Evolutionary conservation across 2,329 filamentous ascomycete genomes (phyloP).

Genomic region (Colletotrichum trifolii): DNA sequence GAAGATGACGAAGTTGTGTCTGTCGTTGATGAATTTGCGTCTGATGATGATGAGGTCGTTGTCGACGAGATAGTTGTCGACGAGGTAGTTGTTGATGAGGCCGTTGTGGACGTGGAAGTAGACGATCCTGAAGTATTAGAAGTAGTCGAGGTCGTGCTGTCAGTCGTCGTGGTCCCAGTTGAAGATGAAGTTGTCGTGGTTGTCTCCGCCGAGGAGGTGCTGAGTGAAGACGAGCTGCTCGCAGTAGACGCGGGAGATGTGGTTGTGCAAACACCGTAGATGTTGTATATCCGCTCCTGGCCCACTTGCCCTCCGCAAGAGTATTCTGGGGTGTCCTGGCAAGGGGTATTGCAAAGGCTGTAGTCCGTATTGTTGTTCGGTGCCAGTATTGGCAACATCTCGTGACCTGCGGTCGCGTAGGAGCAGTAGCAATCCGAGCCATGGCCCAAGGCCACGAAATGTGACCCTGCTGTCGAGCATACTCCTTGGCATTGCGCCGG

Average conservation of each 20-base stretch:
- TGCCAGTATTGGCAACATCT: slow-evolving; percentile 2
- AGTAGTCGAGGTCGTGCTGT: not conserved
- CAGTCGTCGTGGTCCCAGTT: not conserved
- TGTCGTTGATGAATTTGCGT: too few species aligned
- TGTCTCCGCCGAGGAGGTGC: not conserved
- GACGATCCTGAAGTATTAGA: not conserved
- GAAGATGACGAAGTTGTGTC: too few species aligned
- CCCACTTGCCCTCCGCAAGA: not conserved
- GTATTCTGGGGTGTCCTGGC: not conserved
- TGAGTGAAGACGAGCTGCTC: not conserved
- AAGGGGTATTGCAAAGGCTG: not conserved
- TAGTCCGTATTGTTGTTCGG: not conserved
- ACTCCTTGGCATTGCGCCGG: not conserved
- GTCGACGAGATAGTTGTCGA: too few species aligned
- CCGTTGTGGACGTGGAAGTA: not conserved
- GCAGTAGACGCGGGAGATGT: not conserved
- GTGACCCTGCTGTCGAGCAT: not conserved
- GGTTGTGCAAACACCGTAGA: not conserved
- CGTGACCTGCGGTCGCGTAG: slow-evolving; percentile 2
- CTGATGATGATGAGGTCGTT: too few species aligned
- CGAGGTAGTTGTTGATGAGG: not conserved
- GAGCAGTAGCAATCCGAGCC: slow-evolving; percentile 9
- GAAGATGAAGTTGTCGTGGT: not conserved
- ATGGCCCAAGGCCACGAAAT: not conserved
- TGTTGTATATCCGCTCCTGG: not conserved